These are phyloP conservation scores for Cryptosporidium xiaoi DNA, from an alignment of 169 alveolate genomes.

Conservation along the genomic window DNA sequence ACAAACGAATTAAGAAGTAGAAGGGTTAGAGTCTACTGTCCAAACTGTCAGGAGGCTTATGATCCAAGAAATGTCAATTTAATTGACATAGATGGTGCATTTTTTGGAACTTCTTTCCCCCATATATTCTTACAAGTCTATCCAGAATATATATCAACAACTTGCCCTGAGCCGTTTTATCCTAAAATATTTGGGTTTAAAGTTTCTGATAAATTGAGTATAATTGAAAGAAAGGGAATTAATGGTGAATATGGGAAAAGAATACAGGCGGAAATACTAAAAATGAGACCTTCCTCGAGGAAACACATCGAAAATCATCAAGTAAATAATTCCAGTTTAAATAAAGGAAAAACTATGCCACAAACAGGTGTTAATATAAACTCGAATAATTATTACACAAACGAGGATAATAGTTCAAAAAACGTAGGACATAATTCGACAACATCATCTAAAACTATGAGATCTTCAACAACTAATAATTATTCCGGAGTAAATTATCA, in stretches of 20 bases:
- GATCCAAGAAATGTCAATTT: conserved; percentile 80
- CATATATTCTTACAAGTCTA: conserved; percentile 89
- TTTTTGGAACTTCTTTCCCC: conserved; percentile 95
- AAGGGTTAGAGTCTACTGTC: conserved; percentile 95
- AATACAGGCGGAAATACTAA: conserved; percentile 17
- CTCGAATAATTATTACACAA: not conserved
- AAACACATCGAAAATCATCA: conserved; percentile 25
- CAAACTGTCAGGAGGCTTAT: conserved; percentile 95
- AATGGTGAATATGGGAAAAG: conserved; percentile 68
- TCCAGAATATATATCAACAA: conserved; percentile 87
- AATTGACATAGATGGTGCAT: conserved; percentile 94
- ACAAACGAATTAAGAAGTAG: conserved; percentile 91
- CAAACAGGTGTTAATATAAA: conserved; percentile 8
- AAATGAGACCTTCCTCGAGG: conserved; percentile 48
- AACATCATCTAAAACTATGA: conserved; percentile 43
- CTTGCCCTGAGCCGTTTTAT: conserved; percentile 84
- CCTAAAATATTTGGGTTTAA: conserved; percentile 87
- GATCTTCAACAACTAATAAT: conserved; percentile 14
- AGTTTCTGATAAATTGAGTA: conserved; percentile 78
- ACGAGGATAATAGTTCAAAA: conserved; percentile 35
- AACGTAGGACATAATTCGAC: conserved; percentile 35
- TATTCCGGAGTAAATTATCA: not conserved
- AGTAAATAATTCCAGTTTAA: not conserved
- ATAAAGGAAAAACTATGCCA: not conserved
- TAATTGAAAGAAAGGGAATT: conserved; percentile 68